Evolutionary conservation across 192 early-diverging fungal genomes (phyloP).

Genomic region (Podila minutissima): DNA sequence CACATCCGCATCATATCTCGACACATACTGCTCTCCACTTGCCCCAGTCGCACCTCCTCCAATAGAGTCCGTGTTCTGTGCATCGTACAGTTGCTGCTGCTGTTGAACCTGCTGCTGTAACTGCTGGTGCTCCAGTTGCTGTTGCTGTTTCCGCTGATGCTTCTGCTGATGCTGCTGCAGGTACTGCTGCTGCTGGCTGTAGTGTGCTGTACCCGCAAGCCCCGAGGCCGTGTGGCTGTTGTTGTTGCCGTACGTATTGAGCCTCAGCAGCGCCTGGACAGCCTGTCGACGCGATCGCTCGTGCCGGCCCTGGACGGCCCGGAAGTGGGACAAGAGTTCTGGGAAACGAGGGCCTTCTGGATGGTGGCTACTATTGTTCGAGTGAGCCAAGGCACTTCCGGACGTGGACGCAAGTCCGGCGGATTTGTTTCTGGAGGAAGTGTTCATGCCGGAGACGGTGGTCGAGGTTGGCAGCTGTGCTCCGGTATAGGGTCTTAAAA

Average conservation of each 20-base stretch:
- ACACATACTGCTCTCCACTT: slow-evolving; percentile 5
- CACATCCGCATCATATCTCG: neutral
- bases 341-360: slow-evolving; percentile 66
- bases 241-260: slow-evolving; percentile 32
- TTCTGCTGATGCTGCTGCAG: slow-evolving; percentile 47
- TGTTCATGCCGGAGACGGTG: slow-evolving; percentile 15
- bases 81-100: slow-evolving; percentile 39
- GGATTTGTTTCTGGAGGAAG: slow-evolving; percentile 20
- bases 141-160: slow-evolving; percentile 35
- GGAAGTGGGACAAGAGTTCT: slow-evolving; percentile 80
- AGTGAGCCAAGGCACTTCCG: neutral
- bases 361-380: slow-evolving; percentile 4
- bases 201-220: slow-evolving; percentile 16
- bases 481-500: slow-evolving; percentile 12
- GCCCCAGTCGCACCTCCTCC: neutral
- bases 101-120: slow-evolving; percentile 48
- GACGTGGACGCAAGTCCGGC: neutral
- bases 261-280: slow-evolving; percentile 22
- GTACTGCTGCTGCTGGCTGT: slow-evolving; percentile 50
- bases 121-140: slow-evolving; percentile 40
- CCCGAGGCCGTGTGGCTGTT: slow-evolving; percentile 2
- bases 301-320: slow-evolving; percentile 75
- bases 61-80: slow-evolving; percentile 6
- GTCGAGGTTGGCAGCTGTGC: slow-evolving; percentile 13
- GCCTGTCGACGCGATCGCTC: slow-evolving; percentile 72